phyloP scores from a whole-genome alignment of 495 filamentous ascomycete species.

The Penicillium paradoxum region DNA sequence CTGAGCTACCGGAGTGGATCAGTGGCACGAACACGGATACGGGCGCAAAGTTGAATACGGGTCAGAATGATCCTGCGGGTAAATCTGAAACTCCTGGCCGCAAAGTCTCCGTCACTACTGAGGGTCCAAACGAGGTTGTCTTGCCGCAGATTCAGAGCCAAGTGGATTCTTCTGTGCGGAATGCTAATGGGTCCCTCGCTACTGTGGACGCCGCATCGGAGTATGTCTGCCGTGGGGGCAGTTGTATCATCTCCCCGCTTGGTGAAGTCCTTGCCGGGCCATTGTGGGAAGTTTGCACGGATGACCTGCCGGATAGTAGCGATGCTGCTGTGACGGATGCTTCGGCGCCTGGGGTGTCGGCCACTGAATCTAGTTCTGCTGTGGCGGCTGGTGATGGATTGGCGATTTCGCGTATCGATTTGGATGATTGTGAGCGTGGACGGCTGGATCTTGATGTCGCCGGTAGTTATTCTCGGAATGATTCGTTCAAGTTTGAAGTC shows the following conservation, averaged over 20 bases:
- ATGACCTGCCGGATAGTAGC: conserved; percentile 42
- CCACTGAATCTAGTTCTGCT: background rate
- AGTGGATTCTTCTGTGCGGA: background rate
- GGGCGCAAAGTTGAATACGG: background rate
- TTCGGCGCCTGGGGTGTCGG: background rate
- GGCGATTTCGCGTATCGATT: conserved; percentile 48
- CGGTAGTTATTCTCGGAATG: conserved; percentile 76
- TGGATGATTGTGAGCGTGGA: conserved; percentile 61
- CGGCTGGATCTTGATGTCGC: conserved; percentile 65
- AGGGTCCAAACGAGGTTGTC: conserved; percentile 51
- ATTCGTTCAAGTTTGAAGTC: conserved; percentile 74
- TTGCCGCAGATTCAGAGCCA: conserved; percentile 31
- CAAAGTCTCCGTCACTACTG: conserved; percentile 37
- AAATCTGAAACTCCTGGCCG: conserved; percentile 1
- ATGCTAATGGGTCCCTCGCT: background rate
- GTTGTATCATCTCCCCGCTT: conserved; percentile 72
- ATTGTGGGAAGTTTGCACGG: conserved; percentile 65
- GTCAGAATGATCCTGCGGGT: background rate
- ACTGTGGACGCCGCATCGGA: background rate
- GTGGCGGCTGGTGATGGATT: conserved; percentile 28
- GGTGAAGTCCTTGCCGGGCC: conserved; percentile 76
- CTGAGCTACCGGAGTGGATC: conserved; percentile 56
- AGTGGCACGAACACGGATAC: conserved; percentile 6
- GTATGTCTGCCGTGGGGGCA: conserved; percentile 57
- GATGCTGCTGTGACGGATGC: background rate